Evolutionary conservation across 495 filamentous ascomycete species (phyloP).

Genomic region (Trypethelium eluteriae): DNA sequence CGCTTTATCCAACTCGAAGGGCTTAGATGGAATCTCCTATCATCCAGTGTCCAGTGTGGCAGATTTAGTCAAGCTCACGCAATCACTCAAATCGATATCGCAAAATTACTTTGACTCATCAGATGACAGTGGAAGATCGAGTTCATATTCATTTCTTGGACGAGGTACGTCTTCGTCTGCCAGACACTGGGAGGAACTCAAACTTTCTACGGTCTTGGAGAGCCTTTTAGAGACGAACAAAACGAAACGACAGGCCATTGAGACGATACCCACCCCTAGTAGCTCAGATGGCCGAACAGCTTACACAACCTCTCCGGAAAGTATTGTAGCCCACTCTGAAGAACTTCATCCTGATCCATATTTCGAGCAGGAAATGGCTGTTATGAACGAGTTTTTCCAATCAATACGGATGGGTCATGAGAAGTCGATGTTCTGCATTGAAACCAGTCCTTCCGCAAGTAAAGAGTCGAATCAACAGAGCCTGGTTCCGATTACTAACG

Average conservation of each 20-base stretch:
- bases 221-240: not conserved
- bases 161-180: not conserved
- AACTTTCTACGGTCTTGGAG: not conserved
- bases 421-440: not conserved
- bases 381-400: not conserved
- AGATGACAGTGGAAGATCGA: not conserved
- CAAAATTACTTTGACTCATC: not conserved
- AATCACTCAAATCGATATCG: not conserved
- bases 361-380: not conserved
- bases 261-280: not conserved
- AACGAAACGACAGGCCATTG: not conserved
- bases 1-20: constrained; percentile 2
- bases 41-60: not conserved
- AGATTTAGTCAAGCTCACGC: not conserved
- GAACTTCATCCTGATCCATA: not conserved
- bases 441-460: not conserved
- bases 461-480: not conserved
- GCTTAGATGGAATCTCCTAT: not conserved
- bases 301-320: not conserved
- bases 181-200: not conserved
- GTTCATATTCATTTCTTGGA: not conserved
- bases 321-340: not conserved
- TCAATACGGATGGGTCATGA: not conserved
- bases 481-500: too few species aligned
- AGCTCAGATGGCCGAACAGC: not conserved